A percentile compares a stretch with the other conserved stretches of the same genome.
These are phyloP conservation scores for Pelagophyceae sp. DNA, from an alignment of 352 stramenopile species.

Conservation along the genomic window DNA sequence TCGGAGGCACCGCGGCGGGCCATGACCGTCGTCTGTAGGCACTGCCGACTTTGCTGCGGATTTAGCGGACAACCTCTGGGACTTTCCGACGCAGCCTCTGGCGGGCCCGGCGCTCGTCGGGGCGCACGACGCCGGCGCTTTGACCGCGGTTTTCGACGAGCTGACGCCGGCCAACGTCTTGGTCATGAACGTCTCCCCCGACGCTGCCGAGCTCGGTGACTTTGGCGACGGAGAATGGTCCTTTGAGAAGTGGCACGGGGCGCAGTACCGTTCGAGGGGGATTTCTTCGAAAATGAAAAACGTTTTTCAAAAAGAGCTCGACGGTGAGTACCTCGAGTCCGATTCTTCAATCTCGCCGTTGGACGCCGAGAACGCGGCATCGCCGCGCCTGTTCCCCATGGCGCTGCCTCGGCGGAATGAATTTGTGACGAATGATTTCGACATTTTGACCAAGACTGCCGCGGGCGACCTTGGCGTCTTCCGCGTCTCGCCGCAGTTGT, in stretches of 20 bases:
- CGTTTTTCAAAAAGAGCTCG: no score
- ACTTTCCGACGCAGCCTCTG: constrained; percentile 1
- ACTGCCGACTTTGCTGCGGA: not conserved
- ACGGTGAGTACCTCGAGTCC: not conserved
- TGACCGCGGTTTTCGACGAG: not conserved
- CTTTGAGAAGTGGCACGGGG: not conserved
- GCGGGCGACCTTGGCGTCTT: not conserved
- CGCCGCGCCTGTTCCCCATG: not conserved
- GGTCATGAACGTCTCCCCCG: not conserved
- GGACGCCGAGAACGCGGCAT: not conserved
- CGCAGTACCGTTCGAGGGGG: not conserved
- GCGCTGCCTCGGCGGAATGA: not conserved
- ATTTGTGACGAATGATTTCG: not conserved
- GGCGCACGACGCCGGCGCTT: not conserved
- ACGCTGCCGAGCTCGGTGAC: not conserved
- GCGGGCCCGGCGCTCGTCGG: not conserved
- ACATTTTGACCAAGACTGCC: not conserved
- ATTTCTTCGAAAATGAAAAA: no score
- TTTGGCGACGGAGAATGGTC: not conserved
- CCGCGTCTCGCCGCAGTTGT: not conserved
- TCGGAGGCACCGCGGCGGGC: no score
- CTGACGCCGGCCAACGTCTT: not conserved
- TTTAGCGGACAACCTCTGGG: not conserved
- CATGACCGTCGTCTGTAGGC: no score
- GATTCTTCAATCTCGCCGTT: not conserved